Conservation (phyloP, 2,329 filamentous ascomycete genomes). For the Colletotrichum chrysophilum region DNA sequence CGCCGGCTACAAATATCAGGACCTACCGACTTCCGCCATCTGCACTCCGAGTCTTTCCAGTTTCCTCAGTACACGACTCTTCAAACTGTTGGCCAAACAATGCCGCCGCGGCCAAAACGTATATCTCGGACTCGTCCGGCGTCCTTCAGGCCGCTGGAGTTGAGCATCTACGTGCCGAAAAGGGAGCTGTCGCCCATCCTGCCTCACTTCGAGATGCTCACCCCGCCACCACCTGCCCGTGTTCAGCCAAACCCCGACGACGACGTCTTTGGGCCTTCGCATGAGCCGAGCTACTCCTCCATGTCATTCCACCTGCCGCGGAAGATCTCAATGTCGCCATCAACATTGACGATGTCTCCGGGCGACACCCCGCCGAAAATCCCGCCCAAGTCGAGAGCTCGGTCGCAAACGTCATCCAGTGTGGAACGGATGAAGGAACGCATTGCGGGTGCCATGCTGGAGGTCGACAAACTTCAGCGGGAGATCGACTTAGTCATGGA, state of each 20-base stretch:
- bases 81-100: constrained; percentile 27
- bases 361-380: constrained; percentile 42
- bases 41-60: constrained; percentile 53
- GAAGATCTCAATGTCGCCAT: constrained; percentile 41
- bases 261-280: constrained; percentile 37
- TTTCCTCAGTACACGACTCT: constrained; percentile 32
- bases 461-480: constrained; percentile 62
- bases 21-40: constrained; percentile 65
- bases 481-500: constrained; percentile 66
- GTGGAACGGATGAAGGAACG: constrained; percentile 59
- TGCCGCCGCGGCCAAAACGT: constrained; percentile 27
- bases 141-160: constrained; percentile 60
- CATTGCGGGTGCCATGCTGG: constrained; percentile 61
- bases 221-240: constrained; percentile 24
- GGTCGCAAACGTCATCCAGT: constrained; percentile 50
- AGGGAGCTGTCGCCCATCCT: constrained; percentile 61
- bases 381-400: constrained; percentile 49
- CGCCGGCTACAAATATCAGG: constrained; percentile 63
- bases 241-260: constrained; percentile 37
- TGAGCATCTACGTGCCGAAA: constrained; percentile 56
- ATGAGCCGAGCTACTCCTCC: constrained; percentile 53
- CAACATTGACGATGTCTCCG: constrained; percentile 24
- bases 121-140: constrained; percentile 29
- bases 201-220: constrained; percentile 52
- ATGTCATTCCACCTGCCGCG: constrained; percentile 63